Evolutionary conservation across 305 asterid species (phyloP).

Genomic region (Rubia peregrina): DNA sequence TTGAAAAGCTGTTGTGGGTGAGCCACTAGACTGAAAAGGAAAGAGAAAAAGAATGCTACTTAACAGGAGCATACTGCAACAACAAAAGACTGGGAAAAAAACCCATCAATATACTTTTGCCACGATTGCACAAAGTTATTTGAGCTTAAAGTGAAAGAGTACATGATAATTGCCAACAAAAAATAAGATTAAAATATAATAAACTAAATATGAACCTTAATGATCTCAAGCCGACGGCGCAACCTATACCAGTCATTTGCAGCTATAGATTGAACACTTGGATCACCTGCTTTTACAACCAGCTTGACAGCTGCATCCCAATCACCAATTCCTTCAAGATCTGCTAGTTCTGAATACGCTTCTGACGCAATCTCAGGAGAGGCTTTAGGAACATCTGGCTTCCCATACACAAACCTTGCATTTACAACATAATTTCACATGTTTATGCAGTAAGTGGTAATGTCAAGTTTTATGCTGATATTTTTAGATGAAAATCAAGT

Average conservation of each 20-base stretch:
- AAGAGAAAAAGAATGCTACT: conserved; percentile 3
- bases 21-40: conserved; percentile 63
- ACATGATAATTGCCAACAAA: not conserved
- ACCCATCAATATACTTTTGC: not conserved
- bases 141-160: not conserved
- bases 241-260: conserved; percentile 94
- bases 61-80: not conserved
- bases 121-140: not conserved
- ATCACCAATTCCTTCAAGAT: conserved; percentile 54
- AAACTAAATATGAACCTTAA: conserved; percentile 47
- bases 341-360: conserved; percentile 62
- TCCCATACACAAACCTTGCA: conserved; percentile 90
- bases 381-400: conserved; percentile 89
- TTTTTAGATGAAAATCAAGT: not conserved
- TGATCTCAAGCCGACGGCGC: conserved; percentile 89
- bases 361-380: conserved; percentile 57
- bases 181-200: not conserved
- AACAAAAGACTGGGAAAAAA: not conserved
- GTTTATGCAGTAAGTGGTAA: not conserved
- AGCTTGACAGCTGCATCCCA: conserved; percentile 80
- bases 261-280: conserved; percentile 57
- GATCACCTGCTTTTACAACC: conserved; percentile 73
- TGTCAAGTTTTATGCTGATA: not conserved
- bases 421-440: conserved; percentile 10
- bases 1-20: conserved; percentile 66